A percentile compares a stretch with the other conserved stretches of the same genome.
phyloP scores from a whole-genome alignment of 2,329 filamentous ascomycete species.

The Epichloe amarillans region DNA sequence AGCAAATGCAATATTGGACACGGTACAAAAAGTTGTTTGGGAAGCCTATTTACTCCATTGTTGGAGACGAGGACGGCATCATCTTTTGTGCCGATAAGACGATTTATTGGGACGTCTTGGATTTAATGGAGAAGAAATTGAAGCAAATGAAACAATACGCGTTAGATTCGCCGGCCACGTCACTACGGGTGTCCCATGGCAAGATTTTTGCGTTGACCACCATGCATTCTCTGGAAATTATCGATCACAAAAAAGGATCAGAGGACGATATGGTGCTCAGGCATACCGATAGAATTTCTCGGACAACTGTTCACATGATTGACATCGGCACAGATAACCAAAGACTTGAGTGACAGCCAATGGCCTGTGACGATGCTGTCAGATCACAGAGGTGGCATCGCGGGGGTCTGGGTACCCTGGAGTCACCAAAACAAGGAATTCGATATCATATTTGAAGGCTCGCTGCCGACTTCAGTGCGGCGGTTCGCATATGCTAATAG shows the following conservation, averaged over 20 bases:
- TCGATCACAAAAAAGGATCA: constrained; percentile 31
- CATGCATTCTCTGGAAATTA: constrained; percentile 41
- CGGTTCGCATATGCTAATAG: constrained; percentile 40
- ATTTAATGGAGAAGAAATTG: constrained; percentile 37
- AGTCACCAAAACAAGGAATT: constrained; percentile 27
- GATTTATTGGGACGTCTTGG: constrained; percentile 44
- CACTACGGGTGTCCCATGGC: constrained; percentile 32
- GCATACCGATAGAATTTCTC: constrained; percentile 32
- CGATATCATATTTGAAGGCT: constrained; percentile 39
- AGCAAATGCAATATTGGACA: constrained; percentile 37
- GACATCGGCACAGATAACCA: constrained; percentile 23
- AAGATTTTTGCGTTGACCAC: constrained; percentile 39
- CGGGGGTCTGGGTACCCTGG: constrained; percentile 38
- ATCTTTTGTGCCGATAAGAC: constrained; percentile 40
- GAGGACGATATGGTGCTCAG: constrained; percentile 24
- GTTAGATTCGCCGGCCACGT: constrained; percentile 39
- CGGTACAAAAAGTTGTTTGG: constrained; percentile 32
- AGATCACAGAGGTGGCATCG: constrained; percentile 32
- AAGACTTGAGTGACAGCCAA: constrained; percentile 11
- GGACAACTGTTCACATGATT: constrained; percentile 32
- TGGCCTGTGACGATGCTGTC: constrained; percentile 34
- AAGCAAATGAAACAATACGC: constrained; percentile 30
- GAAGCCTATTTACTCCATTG: constrained; percentile 41
- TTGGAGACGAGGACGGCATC: constrained; percentile 40
- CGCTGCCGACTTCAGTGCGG: constrained; percentile 42